Evolutionary conservation across 176 grass and related monocot genomes (phyloP).

Genomic region (Phyllostachys edulis): DNA sequence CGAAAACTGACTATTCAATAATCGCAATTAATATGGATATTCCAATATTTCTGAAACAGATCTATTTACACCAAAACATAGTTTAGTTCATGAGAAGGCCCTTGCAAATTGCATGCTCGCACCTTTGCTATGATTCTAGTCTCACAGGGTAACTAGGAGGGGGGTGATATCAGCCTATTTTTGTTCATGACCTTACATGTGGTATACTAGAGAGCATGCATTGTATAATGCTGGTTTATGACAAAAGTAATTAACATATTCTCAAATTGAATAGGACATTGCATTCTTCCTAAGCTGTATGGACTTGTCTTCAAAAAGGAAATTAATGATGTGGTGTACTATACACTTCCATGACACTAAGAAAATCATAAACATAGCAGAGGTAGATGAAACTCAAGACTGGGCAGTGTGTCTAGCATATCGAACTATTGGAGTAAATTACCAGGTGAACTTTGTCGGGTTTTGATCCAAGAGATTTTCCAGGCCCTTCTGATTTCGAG

Average conservation of each 20-base stretch:
- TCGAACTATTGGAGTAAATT: slow-evolving; percentile 32
- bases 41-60: neutral
- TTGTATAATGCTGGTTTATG: neutral
- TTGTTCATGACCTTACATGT: slow-evolving; percentile 1
- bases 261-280: neutral
- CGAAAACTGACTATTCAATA: neutral
- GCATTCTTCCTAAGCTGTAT: neutral
- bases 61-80: slow-evolving; percentile 6
- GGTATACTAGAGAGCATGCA: neutral
- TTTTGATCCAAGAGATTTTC: slow-evolving; percentile 78
- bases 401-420: neutral
- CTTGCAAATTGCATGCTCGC: neutral
- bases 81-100: neutral
- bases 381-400: slow-evolving; percentile 23
- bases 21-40: neutral
- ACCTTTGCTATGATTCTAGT: slow-evolving; percentile 1
- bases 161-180: neutral
- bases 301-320: neutral
- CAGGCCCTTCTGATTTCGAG: slow-evolving; percentile 54
- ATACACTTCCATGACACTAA: slow-evolving; percentile 6
- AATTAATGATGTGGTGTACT: neutral
- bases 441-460: slow-evolving; percentile 92
- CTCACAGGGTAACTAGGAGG: neutral
- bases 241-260: slow-evolving; percentile 13
- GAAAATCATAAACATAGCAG: neutral